Evolutionary conservation across 768 basidiomycete species (phyloP).

Genomic region (Trametes cubensis): DNA sequence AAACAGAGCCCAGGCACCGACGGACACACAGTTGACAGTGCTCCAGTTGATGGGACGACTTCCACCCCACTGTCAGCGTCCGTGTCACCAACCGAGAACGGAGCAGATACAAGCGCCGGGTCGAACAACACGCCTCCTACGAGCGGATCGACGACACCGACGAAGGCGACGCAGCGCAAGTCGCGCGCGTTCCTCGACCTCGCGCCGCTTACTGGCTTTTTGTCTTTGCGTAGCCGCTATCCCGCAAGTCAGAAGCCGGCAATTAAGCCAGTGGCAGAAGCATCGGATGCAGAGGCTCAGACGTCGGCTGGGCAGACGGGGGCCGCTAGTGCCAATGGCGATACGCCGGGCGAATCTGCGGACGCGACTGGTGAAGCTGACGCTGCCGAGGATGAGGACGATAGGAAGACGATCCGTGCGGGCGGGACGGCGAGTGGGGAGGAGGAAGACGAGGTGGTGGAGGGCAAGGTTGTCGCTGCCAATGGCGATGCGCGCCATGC

Average conservation of each 20-base stretch:
- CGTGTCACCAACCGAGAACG: constrained; percentile 1
- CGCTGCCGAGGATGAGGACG: constrained; percentile 31
- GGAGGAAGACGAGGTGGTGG: constrained; percentile 28
- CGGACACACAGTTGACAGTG: not conserved
- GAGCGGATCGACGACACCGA: constrained; percentile 65
- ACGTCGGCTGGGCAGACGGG: constrained; percentile 9
- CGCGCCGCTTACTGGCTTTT: constrained; percentile 64
- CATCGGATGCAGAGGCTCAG: constrained; percentile 25
- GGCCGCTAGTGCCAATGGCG: not conserved
- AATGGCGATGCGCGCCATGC: constrained; percentile 27
- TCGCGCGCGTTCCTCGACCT: constrained; percentile 53
- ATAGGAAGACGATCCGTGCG: constrained; percentile 33
- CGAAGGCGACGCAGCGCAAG: constrained; percentile 35
- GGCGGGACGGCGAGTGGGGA: constrained; percentile 21
- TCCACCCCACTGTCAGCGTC: not conserved
- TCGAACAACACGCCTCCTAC: constrained; percentile 43
- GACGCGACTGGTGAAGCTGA: constrained; percentile 7
- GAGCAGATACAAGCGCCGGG: constrained; percentile 3
- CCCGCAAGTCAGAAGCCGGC: constrained; percentile 44
- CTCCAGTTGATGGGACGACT: not conserved
- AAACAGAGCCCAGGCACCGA: constrained; percentile 11
- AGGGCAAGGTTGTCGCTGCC: constrained; percentile 24
- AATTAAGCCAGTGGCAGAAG: constrained; percentile 25
- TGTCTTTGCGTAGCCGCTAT: constrained; percentile 61
- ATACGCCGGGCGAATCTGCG: not conserved